Evolutionary conservation across 2,329 filamentous ascomycete genomes (phyloP), one percentile per base, ranked within the genome.

Genomic region (Trichoderma harzianum): DNA sequence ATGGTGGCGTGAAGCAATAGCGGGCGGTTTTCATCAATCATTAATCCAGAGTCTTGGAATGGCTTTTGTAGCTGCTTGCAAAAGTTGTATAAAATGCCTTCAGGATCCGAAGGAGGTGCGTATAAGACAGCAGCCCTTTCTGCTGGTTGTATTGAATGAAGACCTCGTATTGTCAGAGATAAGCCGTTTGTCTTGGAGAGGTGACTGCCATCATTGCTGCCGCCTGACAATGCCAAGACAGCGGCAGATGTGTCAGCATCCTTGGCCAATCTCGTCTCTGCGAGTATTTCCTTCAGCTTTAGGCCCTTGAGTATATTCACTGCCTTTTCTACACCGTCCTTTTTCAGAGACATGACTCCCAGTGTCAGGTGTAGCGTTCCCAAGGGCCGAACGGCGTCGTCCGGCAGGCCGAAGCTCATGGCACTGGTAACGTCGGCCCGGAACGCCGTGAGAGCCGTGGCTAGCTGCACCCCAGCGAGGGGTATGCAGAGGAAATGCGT

Each of bases 341-440:
- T 84, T 3, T 84, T 81, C 11, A 97, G 86, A 74, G 88, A 91
- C 92, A 98, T 95, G 1, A 97, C 92, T 0, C 94, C 95, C 0
- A 98, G 85, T 0, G 95, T 98, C 3, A 97, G 84, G 81, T 98
- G 95, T 62, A 98, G 81, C 1, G 94, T 94, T 0, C 93, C 93
- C 0, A 93, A 82, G 0, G 94, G 94, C 32, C 94, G 86, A 65
- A 97, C 83, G 2, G 94, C 93, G 69, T 87, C 87, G 36, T 84
- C 79, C 0, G 92, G 92, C 11, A 95, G 82, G 7, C 84, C 83
- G 72, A 83, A 81, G 74, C 83, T 80, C 71, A 81, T 77, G 66
- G 82, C 76, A 71, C 79, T 81, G 1, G 84, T 84, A 39, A 91
- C 86, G 73, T 91, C 87, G 32, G 87, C 82, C 71, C 83, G 85